phyloP scores from a whole-genome alignment of 2,329 filamentous ascomycete species.

The Paecilomyces variotii region DNA sequence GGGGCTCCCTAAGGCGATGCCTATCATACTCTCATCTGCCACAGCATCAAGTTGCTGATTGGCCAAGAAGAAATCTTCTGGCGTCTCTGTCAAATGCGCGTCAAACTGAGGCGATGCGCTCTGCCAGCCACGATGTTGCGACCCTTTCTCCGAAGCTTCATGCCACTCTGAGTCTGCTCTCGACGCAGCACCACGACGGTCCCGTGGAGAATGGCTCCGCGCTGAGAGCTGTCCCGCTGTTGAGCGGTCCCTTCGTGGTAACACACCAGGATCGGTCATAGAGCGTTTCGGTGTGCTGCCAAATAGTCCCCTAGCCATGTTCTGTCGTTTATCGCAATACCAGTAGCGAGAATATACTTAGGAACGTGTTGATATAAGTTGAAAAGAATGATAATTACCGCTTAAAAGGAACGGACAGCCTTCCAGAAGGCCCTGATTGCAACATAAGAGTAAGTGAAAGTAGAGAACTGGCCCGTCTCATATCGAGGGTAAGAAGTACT shows the following conservation, averaged over 20 bases:
- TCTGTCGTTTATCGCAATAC: slow-evolving; percentile 1
- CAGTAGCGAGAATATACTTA: slow-evolving; percentile 1
- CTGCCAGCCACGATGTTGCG: slow-evolving; percentile 10
- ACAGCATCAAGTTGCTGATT: slow-evolving; percentile 9
- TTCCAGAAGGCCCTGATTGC: slow-evolving; percentile 28
- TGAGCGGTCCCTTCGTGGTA: slow-evolving; percentile 22
- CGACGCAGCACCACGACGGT: slow-evolving; percentile 5
- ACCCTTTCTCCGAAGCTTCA: slow-evolving; percentile 10
- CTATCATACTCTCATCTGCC: slow-evolving; percentile 48
- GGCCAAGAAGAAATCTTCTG: slow-evolving; percentile 14
- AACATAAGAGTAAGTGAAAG: slow-evolving; percentile 5
- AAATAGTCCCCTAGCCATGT: slow-evolving; percentile 24
- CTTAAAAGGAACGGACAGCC: slow-evolving; percentile 27
- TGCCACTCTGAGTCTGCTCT: slow-evolving; percentile 14
- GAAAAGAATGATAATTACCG: background rate
- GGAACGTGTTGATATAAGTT: background rate
- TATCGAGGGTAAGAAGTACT: slow-evolving; percentile 4
- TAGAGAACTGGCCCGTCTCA: slow-evolving; percentile 7
- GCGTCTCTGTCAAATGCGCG: slow-evolving; percentile 21
- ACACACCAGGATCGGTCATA: slow-evolving; percentile 23
- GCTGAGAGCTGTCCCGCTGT: slow-evolving; percentile 6
- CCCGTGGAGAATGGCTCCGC: slow-evolving; percentile 6
- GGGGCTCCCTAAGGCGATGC: slow-evolving; percentile 68
- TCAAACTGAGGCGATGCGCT: slow-evolving; percentile 17
- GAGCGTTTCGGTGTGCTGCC: slow-evolving; percentile 22